Percentiles rank a stretch among this genome's conserved stretches.
Evolutionary conservation across 139 green algal genomes (phyloP).

Genomic region (Yamagishiella unicocca): DNA sequence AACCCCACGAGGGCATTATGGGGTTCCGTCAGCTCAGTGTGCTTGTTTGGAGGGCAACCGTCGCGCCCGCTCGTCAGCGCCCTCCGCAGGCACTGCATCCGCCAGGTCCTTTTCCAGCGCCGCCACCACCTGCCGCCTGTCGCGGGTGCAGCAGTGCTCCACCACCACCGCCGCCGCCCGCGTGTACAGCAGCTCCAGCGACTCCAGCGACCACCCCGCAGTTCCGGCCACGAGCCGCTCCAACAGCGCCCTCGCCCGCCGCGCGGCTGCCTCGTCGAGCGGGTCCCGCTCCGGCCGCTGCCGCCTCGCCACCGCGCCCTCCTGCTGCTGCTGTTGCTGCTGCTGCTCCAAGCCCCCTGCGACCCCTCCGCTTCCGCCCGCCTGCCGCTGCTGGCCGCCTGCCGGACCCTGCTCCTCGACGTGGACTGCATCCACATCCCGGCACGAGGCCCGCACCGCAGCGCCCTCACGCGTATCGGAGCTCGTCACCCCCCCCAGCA

Average conservation of each 20-base stretch:
- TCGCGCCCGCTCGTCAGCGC: background rate
- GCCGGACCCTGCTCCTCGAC: too few relatives aligned
- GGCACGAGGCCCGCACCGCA: too few relatives aligned
- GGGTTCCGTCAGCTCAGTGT: too few relatives aligned
- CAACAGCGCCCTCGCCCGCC: slow-evolving; percentile 41
- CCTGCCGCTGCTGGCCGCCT: too few relatives aligned
- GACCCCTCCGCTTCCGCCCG: too few relatives aligned
- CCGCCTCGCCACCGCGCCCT: background rate
- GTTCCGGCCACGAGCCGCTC: slow-evolving; percentile 40
- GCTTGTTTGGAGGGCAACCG: too few relatives aligned
- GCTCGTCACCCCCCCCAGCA: too few relatives aligned
- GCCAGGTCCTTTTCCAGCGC: background rate
- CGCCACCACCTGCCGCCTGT: slow-evolving; percentile 47
- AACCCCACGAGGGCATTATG: too few relatives aligned
- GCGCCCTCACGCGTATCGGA: too few relatives aligned
- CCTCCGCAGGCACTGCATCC: background rate
- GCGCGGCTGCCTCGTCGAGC: background rate
- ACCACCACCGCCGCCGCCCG: slow-evolving; percentile 48
- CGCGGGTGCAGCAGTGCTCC: background rate
- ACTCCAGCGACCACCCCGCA: slow-evolving; percentile 51
- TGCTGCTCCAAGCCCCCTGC: too few relatives aligned
- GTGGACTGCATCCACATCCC: too few relatives aligned
- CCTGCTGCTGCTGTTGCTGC: background rate
- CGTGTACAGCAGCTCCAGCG: slow-evolving; percentile 62
- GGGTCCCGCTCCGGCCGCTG: background rate